Conservation (phyloP, 2,329 filamentous ascomycete species). For the Acephala macrosclerotiorum region DNA sequence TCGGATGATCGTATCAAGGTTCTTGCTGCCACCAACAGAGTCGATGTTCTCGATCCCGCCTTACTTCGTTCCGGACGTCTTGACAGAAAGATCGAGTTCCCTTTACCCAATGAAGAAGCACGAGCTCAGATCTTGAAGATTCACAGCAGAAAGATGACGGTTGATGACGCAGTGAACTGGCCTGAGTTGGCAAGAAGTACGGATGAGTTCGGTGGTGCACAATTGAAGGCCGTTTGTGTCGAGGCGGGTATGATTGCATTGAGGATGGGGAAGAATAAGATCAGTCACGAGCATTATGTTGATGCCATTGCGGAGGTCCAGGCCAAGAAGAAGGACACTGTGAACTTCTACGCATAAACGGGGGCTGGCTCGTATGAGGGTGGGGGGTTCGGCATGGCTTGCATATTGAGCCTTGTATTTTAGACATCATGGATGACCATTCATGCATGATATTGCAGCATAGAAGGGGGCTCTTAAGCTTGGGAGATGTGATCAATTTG, state of each 20-base stretch:
- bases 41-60: conserved; percentile 92
- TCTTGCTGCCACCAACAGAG: conserved; percentile 90
- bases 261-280: conserved; percentile 92
- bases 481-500: neutral
- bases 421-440: conserved; percentile 38
- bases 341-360: conserved; percentile 42
- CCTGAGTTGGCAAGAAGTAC: conserved; percentile 93
- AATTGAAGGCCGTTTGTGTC: conserved; percentile 98
- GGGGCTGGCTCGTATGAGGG: conserved; percentile 28
- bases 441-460: conserved; percentile 14
- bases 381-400: conserved; percentile 39
- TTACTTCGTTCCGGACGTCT: conserved; percentile 90
- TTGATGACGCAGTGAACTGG: conserved; percentile 95
- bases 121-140: conserved; percentile 97
- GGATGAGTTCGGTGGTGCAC: conserved; percentile 97
- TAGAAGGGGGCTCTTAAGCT: neutral
- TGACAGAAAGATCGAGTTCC: conserved; percentile 98
- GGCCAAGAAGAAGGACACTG: conserved; percentile 72
- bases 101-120: conserved; percentile 96
- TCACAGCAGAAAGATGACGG: conserved; percentile 97
- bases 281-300: conserved; percentile 97
- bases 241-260: conserved; percentile 99
- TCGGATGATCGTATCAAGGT: conserved; percentile 98
- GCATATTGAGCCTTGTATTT: conserved; percentile 40
- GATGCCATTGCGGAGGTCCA: conserved; percentile 98